phyloP scores from a whole-genome alignment of 148 eudicot genomes.

The Spergularia marina region DNA sequence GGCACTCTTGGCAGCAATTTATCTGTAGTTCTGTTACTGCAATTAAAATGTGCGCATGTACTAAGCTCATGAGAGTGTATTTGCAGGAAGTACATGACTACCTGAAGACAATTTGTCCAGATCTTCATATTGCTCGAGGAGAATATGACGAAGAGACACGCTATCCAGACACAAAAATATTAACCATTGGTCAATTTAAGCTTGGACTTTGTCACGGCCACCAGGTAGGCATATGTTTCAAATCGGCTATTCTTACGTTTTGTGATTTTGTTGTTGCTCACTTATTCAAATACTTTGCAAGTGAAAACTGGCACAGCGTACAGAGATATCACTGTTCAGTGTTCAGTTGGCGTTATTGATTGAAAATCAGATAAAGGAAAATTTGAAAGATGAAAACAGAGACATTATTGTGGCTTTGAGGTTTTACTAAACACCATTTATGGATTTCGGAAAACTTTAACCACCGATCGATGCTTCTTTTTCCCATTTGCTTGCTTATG shows the following conservation, averaged over 20 bases:
- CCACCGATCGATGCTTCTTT: too few species aligned
- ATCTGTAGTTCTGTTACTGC: neutral
- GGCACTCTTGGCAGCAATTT: neutral
- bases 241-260: neutral
- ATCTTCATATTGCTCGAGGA: conserved; percentile 80
- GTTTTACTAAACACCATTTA: too few species aligned
- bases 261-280: conserved; percentile 2
- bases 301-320: neutral
- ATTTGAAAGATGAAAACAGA: too few species aligned
- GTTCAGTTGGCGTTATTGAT: too few species aligned
- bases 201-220: conserved; percentile 98
- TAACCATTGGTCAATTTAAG: conserved; percentile 95
- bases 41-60: neutral
- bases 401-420: too few species aligned
- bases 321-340: too few species aligned
- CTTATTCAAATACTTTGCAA: neutral
- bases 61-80: neutral
- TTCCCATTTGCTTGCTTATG: too few species aligned
- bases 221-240: conserved; percentile 52
- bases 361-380: too few species aligned
- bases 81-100: conserved; percentile 96
- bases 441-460: too few species aligned
- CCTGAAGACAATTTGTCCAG: conserved; percentile 80
- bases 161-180: conserved; percentile 92
- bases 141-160: conserved; percentile 95